Percentiles rank a stretch among this genome's conserved stretches.
These are phyloP conservation scores for Fusarium avenaceum DNA, from an alignment of 2,329 filamentous ascomycete species.

Conservation along the genomic window DNA sequence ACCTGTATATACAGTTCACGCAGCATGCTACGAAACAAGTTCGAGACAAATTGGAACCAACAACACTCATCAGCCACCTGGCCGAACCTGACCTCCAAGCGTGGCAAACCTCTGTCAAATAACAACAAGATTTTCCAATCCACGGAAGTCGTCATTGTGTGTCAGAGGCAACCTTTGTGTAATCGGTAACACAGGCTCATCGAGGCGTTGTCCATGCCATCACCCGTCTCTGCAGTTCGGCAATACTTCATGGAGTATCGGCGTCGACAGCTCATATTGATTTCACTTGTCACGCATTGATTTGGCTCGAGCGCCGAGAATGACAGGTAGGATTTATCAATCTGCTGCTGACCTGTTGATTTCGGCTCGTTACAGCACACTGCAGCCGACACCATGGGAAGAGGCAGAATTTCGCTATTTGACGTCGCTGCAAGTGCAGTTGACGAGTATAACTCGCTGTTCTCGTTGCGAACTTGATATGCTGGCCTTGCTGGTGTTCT, in stretches of 20 bases:
- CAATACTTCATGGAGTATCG: conserved; percentile 7
- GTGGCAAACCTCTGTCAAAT: background rate
- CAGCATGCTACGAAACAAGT: background rate
- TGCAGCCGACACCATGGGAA: background rate
- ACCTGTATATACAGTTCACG: background rate
- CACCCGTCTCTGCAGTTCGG: conserved; percentile 37
- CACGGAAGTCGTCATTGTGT: conserved; percentile 15
- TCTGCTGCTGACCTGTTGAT: background rate
- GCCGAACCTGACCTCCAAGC: background rate
- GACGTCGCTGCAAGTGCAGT: conserved; percentile 11
- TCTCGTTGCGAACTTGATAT: background rate
- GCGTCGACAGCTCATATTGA: background rate
- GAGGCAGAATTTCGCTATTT: background rate
- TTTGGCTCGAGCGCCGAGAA: background rate
- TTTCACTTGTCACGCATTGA: background rate
- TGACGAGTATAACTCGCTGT: background rate
- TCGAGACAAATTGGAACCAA: background rate
- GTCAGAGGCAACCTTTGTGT: conserved; percentile 9
- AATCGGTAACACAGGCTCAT: conserved; percentile 32
- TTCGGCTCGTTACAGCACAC: background rate
- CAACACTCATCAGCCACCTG: background rate
- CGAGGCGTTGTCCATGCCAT: conserved; percentile 41
- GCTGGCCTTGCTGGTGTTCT: background rate
- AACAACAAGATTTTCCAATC: background rate
- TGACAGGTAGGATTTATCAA: background rate